These are phyloP conservation scores for Lachnellula cervina DNA, from an alignment of 2,329 filamentous ascomycete species.

Conservation along the genomic window DNA sequence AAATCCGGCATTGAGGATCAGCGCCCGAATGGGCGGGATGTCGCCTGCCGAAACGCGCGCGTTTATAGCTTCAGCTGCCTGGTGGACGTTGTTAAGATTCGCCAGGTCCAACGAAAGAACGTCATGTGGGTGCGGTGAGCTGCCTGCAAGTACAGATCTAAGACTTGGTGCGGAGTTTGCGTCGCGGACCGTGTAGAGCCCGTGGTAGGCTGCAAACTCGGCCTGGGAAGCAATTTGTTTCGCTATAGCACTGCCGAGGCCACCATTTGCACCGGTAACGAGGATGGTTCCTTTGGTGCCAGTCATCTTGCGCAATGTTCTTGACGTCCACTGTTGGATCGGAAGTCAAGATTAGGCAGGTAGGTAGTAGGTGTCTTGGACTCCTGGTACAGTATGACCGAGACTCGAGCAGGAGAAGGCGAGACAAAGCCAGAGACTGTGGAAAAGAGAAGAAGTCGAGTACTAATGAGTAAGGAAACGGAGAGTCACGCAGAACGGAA, in stretches of 20 bases:
- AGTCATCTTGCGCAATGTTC: not conserved
- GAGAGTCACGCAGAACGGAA: no score
- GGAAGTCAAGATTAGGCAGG: no score
- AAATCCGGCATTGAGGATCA: constrained; percentile 23
- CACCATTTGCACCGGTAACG: constrained; percentile 26
- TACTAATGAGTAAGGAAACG: no score
- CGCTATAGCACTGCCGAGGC: constrained; percentile 20
- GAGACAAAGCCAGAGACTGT: no score
- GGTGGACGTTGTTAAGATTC: constrained; percentile 7
- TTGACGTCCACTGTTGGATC: no score
- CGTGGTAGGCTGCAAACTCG: constrained; percentile 12
- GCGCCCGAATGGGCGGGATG: constrained; percentile 19
- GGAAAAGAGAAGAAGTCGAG: no score
- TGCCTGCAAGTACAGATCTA: not conserved
- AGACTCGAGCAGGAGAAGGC: no score
- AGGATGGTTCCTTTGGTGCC: constrained; percentile 20
- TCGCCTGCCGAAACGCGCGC: constrained; percentile 11
- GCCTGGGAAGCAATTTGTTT: constrained; percentile 11
- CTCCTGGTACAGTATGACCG: no score
- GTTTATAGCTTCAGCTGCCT: constrained; percentile 17
- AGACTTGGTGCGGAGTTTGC: constrained; percentile 1
- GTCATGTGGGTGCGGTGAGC: not conserved
- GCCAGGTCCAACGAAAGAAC: constrained; percentile 5
- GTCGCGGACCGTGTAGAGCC: constrained; percentile 22
- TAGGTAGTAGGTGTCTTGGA: no score